Evolutionary conservation across 148 eudicot genomes (phyloP), one percentile per base, ranked within the genome.

Genomic region (Nepenthes mirabilis): DNA sequence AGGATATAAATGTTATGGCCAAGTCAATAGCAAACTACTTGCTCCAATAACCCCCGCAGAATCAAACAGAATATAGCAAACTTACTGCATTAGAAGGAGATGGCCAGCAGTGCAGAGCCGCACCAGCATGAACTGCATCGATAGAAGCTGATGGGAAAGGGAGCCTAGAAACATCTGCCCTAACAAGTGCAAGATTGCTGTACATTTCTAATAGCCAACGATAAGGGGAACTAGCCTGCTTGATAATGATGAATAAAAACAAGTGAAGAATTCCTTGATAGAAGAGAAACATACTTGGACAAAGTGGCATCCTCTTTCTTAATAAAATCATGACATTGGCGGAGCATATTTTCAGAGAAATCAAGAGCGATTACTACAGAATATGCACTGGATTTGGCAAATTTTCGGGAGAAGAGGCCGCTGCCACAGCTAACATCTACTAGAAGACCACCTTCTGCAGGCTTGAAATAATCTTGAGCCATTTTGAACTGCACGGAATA

Each of bases 71-170:
- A 40, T 4, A 40, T 9, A 14, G 55, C 67, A 37, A 69, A 65
- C 84, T 77, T 75, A 94, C 99, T 32, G 99, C 99, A 80, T 89
- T 94, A 5, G 95, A 84, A 58, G 95, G 86, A 73, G 97, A 94
- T 52, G 97, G 97, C 99, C 97, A 89, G 70, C 99, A 94, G 73
- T 94, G 99, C 62, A 94, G 80, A 52, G 99, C 99, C 59, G 99
- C 99, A 66, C 97, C 99, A 66, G 99, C 99, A 83, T 94, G 99
- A 72, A 94, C 86, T 43, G 97, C 97, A 78, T 94, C 95, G 64
- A 94, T 65, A 53, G 99, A 94, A 61, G 87, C 87, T 14, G 99
- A 86, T 40, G 78, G 55, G 61, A 94, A 89, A 35, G 99, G 99
- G 68, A 94, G 95, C 78, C 99, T 84, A 48, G 95, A 80, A 57